These are phyloP conservation scores for Austroboletus rostrupii DNA, from an alignment of 1,284 basidiomycete genomes.

Conservation along the genomic window DNA sequence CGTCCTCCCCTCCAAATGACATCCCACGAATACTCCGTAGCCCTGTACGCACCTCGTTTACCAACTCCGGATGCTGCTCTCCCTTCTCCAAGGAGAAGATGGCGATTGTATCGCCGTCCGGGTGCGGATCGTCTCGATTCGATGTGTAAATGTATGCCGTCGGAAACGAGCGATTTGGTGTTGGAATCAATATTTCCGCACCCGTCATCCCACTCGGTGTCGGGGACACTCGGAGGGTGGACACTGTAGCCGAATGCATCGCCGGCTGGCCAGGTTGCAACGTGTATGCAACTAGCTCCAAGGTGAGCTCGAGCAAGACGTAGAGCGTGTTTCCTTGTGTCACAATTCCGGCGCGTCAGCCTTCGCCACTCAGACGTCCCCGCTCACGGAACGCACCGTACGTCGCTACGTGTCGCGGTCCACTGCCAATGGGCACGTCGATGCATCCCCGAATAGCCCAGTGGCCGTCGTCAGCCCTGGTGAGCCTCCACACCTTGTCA, in stretches of 20 bases:
- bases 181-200: constrained; percentile 55
- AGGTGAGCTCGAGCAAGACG: constrained; percentile 62
- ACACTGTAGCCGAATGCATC: constrained; percentile 36
- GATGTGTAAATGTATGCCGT: constrained; percentile 55
- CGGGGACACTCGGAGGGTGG: constrained; percentile 43
- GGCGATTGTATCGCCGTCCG: constrained; percentile 59
- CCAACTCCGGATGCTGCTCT: constrained; percentile 37
- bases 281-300: constrained; percentile 49
- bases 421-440: constrained; percentile 48
- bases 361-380: not conserved
- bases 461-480: constrained; percentile 35
- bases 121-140: constrained; percentile 59
- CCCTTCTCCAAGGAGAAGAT: constrained; percentile 48
- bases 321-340: constrained; percentile 52
- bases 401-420: constrained; percentile 64
- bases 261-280: constrained; percentile 32
- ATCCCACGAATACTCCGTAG: constrained; percentile 51
- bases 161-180: constrained; percentile 40
- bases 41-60: constrained; percentile 48
- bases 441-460: constrained; percentile 49
- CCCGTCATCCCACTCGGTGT: constrained; percentile 41
- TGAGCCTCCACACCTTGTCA: constrained; percentile 59
- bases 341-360: not conserved
- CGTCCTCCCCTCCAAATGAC: constrained; percentile 46
- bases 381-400: constrained; percentile 41